Base-by-base conservation (phyloP, 805 yeast species). In the Starmerella sp. region DNA sequence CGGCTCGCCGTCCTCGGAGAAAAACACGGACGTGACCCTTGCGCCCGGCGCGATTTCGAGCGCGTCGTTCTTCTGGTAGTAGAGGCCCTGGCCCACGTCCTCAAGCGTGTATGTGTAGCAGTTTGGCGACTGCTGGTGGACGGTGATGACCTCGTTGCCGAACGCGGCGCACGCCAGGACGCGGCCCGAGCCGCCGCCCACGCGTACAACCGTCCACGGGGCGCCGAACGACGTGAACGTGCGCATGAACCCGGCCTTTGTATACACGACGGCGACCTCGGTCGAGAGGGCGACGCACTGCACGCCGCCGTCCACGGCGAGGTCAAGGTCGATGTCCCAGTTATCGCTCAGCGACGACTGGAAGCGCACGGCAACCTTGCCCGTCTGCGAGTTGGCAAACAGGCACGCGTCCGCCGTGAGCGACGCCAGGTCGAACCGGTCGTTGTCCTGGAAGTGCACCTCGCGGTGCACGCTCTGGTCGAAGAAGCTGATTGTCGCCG, bases 1-100 rank as follows among this genome's bases (percentile, higher is more conserved):
- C 0, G 98, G 98, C 67, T 91, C 97, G 22, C 95, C 95, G 63
- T 79, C 83, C 46, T 83, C 82, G 44, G 87, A 84, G 73, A 91
- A 93, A 65, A 93, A 89, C n/a, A 86, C 67, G 2, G 90, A 83
- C 59, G 78, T 80, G 60, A 84, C 68, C 14, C 14, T 42, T 10
- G 54, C 48, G 51, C 66, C 51, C 30, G 58, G 71, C 69, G 63
- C 71, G 76, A 64, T 59, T 36, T 66, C 74, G 39, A 66, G 57
- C 5, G 53, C 58, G 52, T 62, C 73, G 61, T 54, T 62, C 56
- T 63, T 63, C 56, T 71, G 74, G 43, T 60, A 62, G n/a, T 61
- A 57, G 53, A 71, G 77, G 46, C 69, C 72, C 29, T 70, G 67
- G 67, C 68, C 68, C 57, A 66, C 73, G 69, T 76, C 77, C 56